Percentiles rank a stretch among this genome's conserved stretches.
phyloP scores from a whole-genome alignment of 2,329 filamentous ascomycete species.

The Exophiala oligosperma region DNA sequence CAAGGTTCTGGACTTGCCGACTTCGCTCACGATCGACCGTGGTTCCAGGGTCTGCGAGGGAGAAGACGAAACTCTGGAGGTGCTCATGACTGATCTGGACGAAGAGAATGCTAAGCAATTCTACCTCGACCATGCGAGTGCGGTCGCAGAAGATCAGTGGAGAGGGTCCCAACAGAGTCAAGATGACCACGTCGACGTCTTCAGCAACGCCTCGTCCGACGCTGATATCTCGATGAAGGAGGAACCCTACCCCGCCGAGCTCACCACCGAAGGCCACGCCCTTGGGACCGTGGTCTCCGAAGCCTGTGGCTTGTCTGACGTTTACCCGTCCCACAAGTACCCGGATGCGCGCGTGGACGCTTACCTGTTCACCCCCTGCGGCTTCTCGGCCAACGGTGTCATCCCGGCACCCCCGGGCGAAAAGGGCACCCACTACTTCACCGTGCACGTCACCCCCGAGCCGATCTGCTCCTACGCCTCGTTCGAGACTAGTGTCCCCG shows the following conservation, averaged over 20 bases:
- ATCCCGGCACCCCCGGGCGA: conserved; percentile 70
- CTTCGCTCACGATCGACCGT: conserved; percentile 29
- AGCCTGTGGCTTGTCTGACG: conserved; percentile 79
- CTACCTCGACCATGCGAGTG: conserved; percentile 79
- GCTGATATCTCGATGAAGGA: conserved; percentile 60
- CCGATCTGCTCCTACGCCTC: conserved; percentile 96
- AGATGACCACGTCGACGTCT: conserved; percentile 67
- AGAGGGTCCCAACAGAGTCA: conserved; percentile 67
- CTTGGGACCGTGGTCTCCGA: conserved; percentile 92
- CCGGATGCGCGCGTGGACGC: conserved; percentile 92
- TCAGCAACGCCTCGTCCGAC: conserved; percentile 70
- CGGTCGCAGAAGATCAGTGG: conserved; percentile 80
- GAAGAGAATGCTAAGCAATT: conserved; percentile 67
- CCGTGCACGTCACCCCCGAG: conserved; percentile 96
- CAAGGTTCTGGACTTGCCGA: conserved; percentile 58
- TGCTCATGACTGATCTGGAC: conserved; percentile 69
- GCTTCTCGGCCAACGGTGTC: conserved; percentile 95
- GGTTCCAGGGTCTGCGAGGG: conserved; percentile 30
- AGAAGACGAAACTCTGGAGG: conserved; percentile 57
- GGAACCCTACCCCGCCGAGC: conserved; percentile 64
- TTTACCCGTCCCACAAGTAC: conserved; percentile 84
- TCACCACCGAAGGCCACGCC: conserved; percentile 91
- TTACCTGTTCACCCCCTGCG: conserved; percentile 94
- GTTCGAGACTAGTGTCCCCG: conserved; percentile 97
- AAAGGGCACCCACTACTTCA: conserved; percentile 83